phyloP scores from a whole-genome alignment of 1,284 basidiomycete genomes.

The Marasmius sp. region DNA sequence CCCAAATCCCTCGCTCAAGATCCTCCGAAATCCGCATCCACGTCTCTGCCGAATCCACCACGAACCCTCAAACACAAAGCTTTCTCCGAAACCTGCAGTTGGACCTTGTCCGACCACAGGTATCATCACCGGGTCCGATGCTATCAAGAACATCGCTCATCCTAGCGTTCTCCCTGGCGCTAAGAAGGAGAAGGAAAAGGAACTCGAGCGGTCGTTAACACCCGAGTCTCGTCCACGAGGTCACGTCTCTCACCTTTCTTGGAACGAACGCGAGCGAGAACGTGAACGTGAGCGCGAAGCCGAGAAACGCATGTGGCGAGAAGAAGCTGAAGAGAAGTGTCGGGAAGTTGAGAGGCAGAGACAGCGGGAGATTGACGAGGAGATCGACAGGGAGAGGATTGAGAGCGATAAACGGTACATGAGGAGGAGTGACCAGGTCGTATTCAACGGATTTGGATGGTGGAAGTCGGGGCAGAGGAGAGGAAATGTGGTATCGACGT shows the following conservation, averaged over 20 bases:
- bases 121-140: neutral
- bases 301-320: neutral
- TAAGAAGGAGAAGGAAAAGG: neutral
- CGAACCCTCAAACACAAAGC: neutral
- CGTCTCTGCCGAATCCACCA: neutral
- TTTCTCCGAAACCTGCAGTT: neutral
- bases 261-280: too few species aligned
- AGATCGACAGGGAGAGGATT: neutral
- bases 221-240: neutral
- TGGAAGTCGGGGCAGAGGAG: too few species aligned
- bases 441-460: too few species aligned
- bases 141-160: neutral
- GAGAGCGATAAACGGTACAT: neutral
- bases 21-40: neutral
- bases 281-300: too few species aligned
- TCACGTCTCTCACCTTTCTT: too few species aligned
- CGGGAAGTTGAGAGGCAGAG: conserved; percentile 4
- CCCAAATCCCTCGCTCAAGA: neutral
- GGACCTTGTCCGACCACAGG: neutral
- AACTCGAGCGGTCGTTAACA: neutral
- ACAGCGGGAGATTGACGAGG: neutral
- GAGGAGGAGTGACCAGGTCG: neutral
- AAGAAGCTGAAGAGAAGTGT: neutral
- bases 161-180: neutral
- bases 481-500: too few species aligned